phyloP scores from a whole-genome alignment of 2,329 filamentous ascomycete genomes.

The Falciphora oryzae region DNA sequence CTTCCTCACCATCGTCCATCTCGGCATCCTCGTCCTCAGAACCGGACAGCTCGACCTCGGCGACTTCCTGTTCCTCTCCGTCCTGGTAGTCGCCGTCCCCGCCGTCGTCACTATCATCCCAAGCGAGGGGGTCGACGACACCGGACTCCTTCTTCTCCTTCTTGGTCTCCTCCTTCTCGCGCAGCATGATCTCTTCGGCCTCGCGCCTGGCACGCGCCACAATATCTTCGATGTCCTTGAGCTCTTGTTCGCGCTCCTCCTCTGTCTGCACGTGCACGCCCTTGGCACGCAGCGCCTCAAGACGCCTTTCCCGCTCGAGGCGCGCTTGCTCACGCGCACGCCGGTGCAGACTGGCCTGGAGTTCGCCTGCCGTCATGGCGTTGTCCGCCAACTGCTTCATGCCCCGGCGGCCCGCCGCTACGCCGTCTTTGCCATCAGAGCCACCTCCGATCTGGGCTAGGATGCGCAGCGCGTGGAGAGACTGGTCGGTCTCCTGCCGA shows the following conservation, averaged over 20 bases:
- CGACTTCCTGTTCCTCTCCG: conserved; percentile 17
- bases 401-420: conserved; percentile 25
- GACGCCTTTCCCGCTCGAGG: conserved; percentile 67
- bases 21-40: conserved; percentile 16
- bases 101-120: conserved; percentile 45
- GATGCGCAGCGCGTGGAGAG: conserved; percentile 63
- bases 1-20: conserved; percentile 9
- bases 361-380: conserved; percentile 45
- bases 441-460: conserved; percentile 61
- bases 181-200: conserved; percentile 69
- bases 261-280: conserved; percentile 77
- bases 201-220: conserved; percentile 79
- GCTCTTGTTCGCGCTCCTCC: conserved; percentile 78
- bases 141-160: conserved; percentile 46
- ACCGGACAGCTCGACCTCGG: conserved; percentile 17
- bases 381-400: conserved; percentile 39
- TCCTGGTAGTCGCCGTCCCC: conserved; percentile 42
- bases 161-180: conserved; percentile 70
- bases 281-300: conserved; percentile 71
- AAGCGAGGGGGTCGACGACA: conserved; percentile 42
- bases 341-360: conserved; percentile 52
- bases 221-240: conserved; percentile 80
- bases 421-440: conserved; percentile 50
- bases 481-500: conserved; percentile 55
- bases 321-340: conserved; percentile 76